A percentile compares a stretch with the other conserved stretches of the same genome.
Conservation (phyloP, 2,329 filamentous ascomycete genomes). For the Fusarium annulatum region DNA sequence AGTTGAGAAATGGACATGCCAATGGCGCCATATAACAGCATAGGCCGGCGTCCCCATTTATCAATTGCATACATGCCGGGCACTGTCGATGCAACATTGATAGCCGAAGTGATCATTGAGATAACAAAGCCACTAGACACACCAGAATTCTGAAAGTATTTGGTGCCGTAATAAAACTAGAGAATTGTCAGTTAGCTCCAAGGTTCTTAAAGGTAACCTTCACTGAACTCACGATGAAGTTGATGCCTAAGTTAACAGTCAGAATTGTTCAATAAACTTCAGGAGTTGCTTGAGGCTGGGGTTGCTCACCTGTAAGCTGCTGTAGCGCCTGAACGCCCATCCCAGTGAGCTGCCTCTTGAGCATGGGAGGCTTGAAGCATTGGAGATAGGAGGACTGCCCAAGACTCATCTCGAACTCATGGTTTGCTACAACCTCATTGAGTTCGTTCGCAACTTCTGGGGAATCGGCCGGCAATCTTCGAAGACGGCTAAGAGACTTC, state of each 20-base stretch:
- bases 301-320: slow-evolving; percentile 42
- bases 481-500: not conserved
- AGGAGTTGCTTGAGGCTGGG: not conserved
- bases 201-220: not conserved
- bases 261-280: not conserved
- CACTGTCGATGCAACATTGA: slow-evolving; percentile 53
- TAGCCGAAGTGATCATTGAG: slow-evolving; percentile 53
- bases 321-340: slow-evolving; percentile 70
- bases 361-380: slow-evolving; percentile 62
- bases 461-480: not conserved
- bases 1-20: slow-evolving; percentile 72
- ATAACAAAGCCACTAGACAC: slow-evolving; percentile 52
- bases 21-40: slow-evolving; percentile 72
- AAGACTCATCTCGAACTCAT: slow-evolving; percentile 70
- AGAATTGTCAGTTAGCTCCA: slow-evolving; percentile 6
- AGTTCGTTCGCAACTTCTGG: slow-evolving; percentile 58
- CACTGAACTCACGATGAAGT: slow-evolving; percentile 50
- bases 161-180: slow-evolving; percentile 54
- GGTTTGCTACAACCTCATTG: slow-evolving; percentile 70
- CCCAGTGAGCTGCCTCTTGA: slow-evolving; percentile 73
- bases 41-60: slow-evolving; percentile 60
- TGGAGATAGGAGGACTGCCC: slow-evolving; percentile 61
- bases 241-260: slow-evolving; percentile 28
- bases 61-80: slow-evolving; percentile 53
- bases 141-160: slow-evolving; percentile 54